Evolutionary conservation across 1,139 yeast genomes (phyloP), one percentile per base, ranked within the genome.

Genomic region (Diutina mesorugosa): DNA sequence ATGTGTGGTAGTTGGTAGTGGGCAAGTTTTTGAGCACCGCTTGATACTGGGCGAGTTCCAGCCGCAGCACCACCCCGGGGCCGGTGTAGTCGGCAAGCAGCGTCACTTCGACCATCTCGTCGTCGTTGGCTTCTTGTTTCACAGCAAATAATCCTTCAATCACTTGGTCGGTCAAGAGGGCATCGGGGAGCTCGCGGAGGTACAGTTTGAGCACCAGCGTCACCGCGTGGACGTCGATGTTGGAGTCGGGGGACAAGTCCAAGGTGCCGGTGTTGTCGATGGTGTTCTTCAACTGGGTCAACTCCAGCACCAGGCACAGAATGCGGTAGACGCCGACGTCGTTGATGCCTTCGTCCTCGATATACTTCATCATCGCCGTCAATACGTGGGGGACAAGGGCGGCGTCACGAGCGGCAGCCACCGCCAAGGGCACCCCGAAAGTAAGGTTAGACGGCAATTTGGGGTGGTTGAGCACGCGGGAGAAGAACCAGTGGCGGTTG

Each of bases 251-350:
- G 16, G 32, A 28, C 60, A 89, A 84, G 56, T 73, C 71, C 51
- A 76, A 63, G 9, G 78, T 80, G 18, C 89, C 89, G 35, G 81
- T 80, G 59, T 78, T 80, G 68, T 93, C 97, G 66, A 93, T 88
- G 47, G 84, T 84, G 10, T 76, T 73, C 66, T 85, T 89, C 60
- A 90, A 76, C 30, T 82, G 78, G 59, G 79, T 82, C 60, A 93
- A 83, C 57, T 90, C 89, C 54, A 89, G 87, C 53, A 90, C 73
- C 0, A 97, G 89, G 0, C 97, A 95, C 59, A 96, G 89, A 60
- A 91, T 88, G 68, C 99, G 83, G 68, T 93, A 93, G 26, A 93
- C 75, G 28, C 99, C 99, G 59, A 90, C 89, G 66, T 91, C 98
- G 60, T 88, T 89, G 46, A 93, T 69, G 0, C 98, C 97, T 57